A percentile compares a stretch with the other conserved stretches of the same genome.
Conservation (phyloP, 2,329 filamentous ascomycete genomes). For the Xylariaceae sp. region DNA sequence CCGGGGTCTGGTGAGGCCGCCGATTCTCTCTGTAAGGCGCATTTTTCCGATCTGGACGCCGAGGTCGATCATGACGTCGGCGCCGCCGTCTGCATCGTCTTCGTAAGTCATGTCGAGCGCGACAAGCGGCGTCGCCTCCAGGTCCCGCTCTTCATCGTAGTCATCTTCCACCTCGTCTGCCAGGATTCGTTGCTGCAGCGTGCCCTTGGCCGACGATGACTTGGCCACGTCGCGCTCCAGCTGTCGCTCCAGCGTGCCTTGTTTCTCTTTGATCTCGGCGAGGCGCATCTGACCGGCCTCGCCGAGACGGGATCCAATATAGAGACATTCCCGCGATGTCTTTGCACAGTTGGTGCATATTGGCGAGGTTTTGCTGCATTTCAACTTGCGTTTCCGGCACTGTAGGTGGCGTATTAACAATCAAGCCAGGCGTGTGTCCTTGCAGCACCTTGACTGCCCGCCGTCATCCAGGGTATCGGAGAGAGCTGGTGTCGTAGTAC, state of each 20-base stretch:
- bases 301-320: conserved; percentile 63
- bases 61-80: conserved; percentile 63
- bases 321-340: conserved; percentile 51
- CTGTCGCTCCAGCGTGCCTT: conserved; percentile 64
- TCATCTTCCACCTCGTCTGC: conserved; percentile 51
- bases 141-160: conserved; percentile 52
- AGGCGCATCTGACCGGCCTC: conserved; percentile 63
- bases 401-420: conserved; percentile 6
- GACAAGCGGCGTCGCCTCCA: conserved; percentile 59
- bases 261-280: conserved; percentile 73
- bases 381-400: conserved; percentile 69
- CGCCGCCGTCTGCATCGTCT: conserved; percentile 47
- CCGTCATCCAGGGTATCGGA: too few relatives aligned
- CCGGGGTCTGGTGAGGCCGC: conserved; percentile 64
- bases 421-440: too few relatives aligned
- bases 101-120: conserved; percentile 64
- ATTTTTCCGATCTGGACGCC: conserved; percentile 67
- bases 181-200: conserved; percentile 35
- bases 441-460: too few relatives aligned
- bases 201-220: conserved; percentile 29
- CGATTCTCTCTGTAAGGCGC: conserved; percentile 68
- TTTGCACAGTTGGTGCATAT: conserved; percentile 64
- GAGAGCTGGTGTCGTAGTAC: too few relatives aligned
- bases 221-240: conserved; percentile 63
- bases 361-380: conserved; percentile 64